Evolutionary conservation across 371 early-diverging fungal genomes (phyloP).

Genomic region (Mucor mucedo): DNA sequence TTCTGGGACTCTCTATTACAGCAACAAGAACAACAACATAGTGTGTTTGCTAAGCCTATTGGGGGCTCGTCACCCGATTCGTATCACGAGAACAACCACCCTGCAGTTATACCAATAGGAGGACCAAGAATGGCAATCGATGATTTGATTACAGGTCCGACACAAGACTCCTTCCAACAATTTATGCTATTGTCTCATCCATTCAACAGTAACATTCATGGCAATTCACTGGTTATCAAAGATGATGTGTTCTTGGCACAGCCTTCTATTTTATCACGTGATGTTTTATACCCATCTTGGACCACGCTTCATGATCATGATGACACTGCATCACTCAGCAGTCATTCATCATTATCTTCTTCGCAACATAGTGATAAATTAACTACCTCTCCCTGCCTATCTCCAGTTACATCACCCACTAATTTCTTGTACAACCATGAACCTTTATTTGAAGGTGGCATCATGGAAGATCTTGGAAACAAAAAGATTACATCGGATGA

Average conservation of each 20-base stretch:
- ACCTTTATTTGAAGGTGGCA: slow-evolving; percentile 39
- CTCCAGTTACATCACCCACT: slow-evolving; percentile 37
- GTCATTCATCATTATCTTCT: slow-evolving; percentile 24
- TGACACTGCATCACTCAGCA: slow-evolving; percentile 33
- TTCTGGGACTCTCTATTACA: slow-evolving; percentile 18
- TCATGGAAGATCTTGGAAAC: slow-evolving; percentile 16
- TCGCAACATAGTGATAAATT: slow-evolving; percentile 22
- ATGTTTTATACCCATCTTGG: slow-evolving; percentile 4
- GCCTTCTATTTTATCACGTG: slow-evolving; percentile 14
- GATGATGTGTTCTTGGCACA: slow-evolving; percentile 35
- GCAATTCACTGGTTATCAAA: slow-evolving; percentile 13
- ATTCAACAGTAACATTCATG: neutral
- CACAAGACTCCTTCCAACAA: slow-evolving; percentile 17
- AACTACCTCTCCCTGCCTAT: slow-evolving; percentile 20
- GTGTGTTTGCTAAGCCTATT: slow-evolving; percentile 28
- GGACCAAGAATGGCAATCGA: slow-evolving; percentile 29
- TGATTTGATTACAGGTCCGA: slow-evolving; percentile 33
- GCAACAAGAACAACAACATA: slow-evolving; percentile 2
- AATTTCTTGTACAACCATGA: slow-evolving; percentile 39
- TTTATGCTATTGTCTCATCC: slow-evolving; percentile 18
- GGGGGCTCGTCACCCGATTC: slow-evolving; percentile 28
- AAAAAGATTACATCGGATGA: neutral
- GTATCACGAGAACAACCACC: slow-evolving; percentile 30
- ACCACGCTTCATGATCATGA: slow-evolving; percentile 17
- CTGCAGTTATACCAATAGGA: slow-evolving; percentile 33